Conservation (phyloP, 1,139 yeast species). For the Taiozyma sp. region DNA sequence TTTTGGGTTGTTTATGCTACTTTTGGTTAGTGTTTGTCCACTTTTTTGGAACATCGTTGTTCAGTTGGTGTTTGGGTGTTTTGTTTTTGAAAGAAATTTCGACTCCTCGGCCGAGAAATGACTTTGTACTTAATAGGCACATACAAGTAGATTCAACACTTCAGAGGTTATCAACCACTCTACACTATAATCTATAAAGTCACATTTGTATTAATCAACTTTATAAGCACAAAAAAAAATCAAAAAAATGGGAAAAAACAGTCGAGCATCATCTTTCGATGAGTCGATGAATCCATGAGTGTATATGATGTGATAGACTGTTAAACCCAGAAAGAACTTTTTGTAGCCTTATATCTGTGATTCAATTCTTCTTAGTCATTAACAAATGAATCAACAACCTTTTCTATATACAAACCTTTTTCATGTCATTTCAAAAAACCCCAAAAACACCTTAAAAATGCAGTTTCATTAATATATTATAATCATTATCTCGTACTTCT, state of each 20-base stretch:
- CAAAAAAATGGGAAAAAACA: not conserved
- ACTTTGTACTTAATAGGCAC: too few relatives aligned
- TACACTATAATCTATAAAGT: not conserved
- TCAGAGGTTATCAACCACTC: not conserved
- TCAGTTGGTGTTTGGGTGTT: not conserved
- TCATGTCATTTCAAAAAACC: not conserved
- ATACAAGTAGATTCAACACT: not conserved
- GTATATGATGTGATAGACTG: not conserved
- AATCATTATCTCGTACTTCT: slow-evolving; percentile 14
- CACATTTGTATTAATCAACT: not conserved
- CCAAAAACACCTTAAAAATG: not conserved
- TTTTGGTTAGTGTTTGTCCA: not conserved
- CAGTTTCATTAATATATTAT: slow-evolving; percentile 2
- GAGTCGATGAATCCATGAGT: not conserved
- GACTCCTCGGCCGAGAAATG: not conserved
- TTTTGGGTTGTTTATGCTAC: not conserved
- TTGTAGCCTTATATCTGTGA: not conserved
- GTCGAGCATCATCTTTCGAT: not conserved
- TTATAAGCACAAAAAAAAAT: not conserved
- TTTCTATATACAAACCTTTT: not conserved
- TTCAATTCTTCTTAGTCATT: not conserved
- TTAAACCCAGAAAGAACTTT: not conserved
- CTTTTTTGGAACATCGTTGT: not conserved
- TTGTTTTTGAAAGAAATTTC: not conserved
- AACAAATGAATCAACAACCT: not conserved